Evolutionary conservation across 805 yeast species (phyloP), one percentile per base, ranked within the genome.

Genomic region (Candida easanensis): DNA sequence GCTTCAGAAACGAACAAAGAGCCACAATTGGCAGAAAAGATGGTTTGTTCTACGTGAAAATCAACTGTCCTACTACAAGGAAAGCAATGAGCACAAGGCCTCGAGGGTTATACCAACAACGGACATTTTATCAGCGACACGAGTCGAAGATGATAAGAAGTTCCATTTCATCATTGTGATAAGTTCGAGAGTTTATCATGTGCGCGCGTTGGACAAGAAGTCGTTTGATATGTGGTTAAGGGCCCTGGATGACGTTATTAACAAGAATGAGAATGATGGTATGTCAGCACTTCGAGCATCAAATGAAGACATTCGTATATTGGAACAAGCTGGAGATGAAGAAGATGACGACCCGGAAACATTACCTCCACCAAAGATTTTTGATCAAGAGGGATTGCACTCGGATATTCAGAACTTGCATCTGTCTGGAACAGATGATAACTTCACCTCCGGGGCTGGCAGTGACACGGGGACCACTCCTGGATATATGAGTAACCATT

Each of bases 41-140:
- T 70, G 75, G 74, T 65, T 63, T 32, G 70, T 66, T 4, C 54
- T 70, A 5, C 50, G 74, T 25, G 50, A 53, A n/a, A 56, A 64
- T 34, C 74, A 68, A 46, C 52, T 70, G 16, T 54, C 68, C 9
- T 68, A 65, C 53, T 70, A 70, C 50, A 67, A 67, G 39, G 69
- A 68, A 44, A 48, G 63, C 6, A 48, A 52, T 21, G 75, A 70
- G 48, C 62, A 66, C 51, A 66, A 65, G 39, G 69, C 74, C 0
- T 46, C 57, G 18, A 56, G 49, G 36, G 71, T 70, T 13, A 51
- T 67, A 9, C 56, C 49, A 6, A 16, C 47, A n/a, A 47, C 42
- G 16, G 47, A 50, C 13, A 35, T 56, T 1, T 37, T 56, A 5
- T 50, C 53, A 1, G 26, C 51, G 38, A 51, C 41, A 15, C 49